These are phyloP conservation scores for Fusarium sp. DNA, from an alignment of 2,329 filamentous ascomycete genomes.

Conservation along the genomic window DNA sequence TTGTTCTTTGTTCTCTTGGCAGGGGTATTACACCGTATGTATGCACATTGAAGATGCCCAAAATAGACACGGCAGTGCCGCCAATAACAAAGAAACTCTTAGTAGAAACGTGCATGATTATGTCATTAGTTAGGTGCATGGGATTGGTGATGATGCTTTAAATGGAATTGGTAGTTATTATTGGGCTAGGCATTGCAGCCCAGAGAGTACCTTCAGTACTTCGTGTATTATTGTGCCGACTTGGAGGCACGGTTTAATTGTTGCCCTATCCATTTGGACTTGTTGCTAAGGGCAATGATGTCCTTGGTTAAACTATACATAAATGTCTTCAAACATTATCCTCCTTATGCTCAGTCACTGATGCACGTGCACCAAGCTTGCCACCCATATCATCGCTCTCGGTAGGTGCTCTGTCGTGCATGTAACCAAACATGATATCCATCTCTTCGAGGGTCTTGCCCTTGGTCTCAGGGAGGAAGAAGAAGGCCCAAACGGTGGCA, in stretches of 20 bases:
- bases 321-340: slow-evolving; percentile 22
- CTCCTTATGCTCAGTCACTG: slow-evolving; percentile 39
- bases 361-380: slow-evolving; percentile 25
- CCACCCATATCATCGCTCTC: slow-evolving; percentile 25
- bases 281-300: background rate
- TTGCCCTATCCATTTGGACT: background rate
- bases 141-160: background rate
- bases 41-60: background rate
- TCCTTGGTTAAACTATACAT: background rate
- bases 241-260: background rate
- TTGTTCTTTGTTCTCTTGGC: slow-evolving; percentile 32
- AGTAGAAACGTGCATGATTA: no score
- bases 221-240: background rate
- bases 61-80: slow-evolving; percentile 3
- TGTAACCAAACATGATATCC: slow-evolving; percentile 54
- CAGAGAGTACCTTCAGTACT: background rate
- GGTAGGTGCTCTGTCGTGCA: slow-evolving; percentile 33
- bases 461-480: slow-evolving; percentile 66
- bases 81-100: background rate
- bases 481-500: slow-evolving; percentile 60
- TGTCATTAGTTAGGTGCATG: background rate
- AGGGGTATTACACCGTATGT: background rate
- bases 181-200: background rate
- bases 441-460: slow-evolving; percentile 65
- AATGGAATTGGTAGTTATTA: background rate